Evolutionary conservation across 768 basidiomycete genomes (phyloP).

Genomic region (Dendrothele bispora): DNA sequence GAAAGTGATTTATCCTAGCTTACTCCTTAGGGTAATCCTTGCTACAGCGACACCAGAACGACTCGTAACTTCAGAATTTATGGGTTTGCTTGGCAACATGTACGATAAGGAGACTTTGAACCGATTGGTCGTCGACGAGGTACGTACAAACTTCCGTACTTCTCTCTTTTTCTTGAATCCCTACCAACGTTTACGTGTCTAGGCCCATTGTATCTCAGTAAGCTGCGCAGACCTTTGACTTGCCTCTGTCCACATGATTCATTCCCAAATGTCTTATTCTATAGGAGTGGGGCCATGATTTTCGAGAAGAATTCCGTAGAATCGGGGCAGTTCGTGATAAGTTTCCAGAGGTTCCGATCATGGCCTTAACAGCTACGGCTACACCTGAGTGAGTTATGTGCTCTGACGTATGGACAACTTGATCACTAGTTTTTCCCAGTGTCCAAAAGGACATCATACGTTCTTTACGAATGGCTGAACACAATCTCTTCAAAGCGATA

Average conservation of each 20-base stretch:
- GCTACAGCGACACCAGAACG: constrained; percentile 77
- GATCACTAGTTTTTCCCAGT: constrained; percentile 32
- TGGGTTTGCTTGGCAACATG: constrained; percentile 45
- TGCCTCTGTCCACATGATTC: too few species aligned
- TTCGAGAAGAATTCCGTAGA: constrained; percentile 70
- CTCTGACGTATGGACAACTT: too few species aligned
- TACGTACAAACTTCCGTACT: constrained; percentile 22
- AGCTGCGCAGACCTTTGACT: too few species aligned
- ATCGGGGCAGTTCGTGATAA: constrained; percentile 69
- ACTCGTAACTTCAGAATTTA: constrained; percentile 55
- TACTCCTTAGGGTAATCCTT: neutral
- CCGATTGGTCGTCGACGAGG: constrained; percentile 82
- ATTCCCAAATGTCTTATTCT: neutral
- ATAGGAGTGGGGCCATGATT: constrained; percentile 86
- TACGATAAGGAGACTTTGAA: constrained; percentile 61
- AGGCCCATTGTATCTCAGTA: constrained; percentile 87
- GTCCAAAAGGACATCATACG: constrained; percentile 74
- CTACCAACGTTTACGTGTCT: too few species aligned
- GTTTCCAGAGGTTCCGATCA: constrained; percentile 74
- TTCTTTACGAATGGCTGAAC: constrained; percentile 58
- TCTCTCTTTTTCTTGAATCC: constrained; percentile 1
- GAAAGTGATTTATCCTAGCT: neutral
- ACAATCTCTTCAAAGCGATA: constrained; percentile 58
- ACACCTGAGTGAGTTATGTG: constrained; percentile 54
- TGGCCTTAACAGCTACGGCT: constrained; percentile 86